These are phyloP conservation scores for Nadsonia commutata DNA, from an alignment of 1,139 yeast species.

Conservation along the genomic window DNA sequence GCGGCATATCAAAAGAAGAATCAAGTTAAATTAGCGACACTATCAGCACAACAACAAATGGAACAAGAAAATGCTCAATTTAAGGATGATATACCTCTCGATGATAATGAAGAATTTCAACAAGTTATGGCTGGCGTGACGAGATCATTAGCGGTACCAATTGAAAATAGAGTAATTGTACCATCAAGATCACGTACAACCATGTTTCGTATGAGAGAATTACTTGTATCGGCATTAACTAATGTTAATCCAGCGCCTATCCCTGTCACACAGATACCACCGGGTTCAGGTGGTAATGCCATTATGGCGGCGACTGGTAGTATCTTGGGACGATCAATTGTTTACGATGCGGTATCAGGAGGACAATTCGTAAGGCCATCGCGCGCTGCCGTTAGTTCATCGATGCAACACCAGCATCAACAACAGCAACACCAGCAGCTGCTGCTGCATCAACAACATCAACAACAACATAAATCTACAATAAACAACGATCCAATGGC, in stretches of 20 bases:
- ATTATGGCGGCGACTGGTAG: conserved; percentile 17
- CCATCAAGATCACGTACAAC: conserved; percentile 59
- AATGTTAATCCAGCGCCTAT: conserved; percentile 10
- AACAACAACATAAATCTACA: conserved; percentile 8
- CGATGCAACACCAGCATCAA: conserved; percentile 4
- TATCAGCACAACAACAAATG: conserved; percentile 20
- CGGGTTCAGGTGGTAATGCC: conserved; percentile 7
- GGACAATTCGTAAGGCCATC: not conserved
- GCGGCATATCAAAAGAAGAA: conserved; percentile 86
- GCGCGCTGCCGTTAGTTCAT: not conserved
- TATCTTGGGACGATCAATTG: conserved; percentile 23
- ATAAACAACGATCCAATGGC: conserved; percentile 3
- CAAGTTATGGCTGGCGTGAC: conserved; percentile 87
- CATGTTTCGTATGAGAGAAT: conserved; percentile 59
- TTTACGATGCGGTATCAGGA: conserved; percentile 15
- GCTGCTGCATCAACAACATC: conserved; percentile 9
- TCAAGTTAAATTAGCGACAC: conserved; percentile 65
- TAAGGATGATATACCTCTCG: conserved; percentile 18
- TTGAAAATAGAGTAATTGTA: conserved; percentile 59
- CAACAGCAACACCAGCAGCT: conserved; percentile 8
- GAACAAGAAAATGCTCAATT: conserved; percentile 16
- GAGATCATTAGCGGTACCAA: conserved; percentile 58
- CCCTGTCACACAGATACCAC: conserved; percentile 1
- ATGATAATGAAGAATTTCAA: conserved; percentile 87
- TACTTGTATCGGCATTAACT: conserved; percentile 24